Conservation (phyloP, 257 asterid species). For the Jaltomata sinuosa region DNA sequence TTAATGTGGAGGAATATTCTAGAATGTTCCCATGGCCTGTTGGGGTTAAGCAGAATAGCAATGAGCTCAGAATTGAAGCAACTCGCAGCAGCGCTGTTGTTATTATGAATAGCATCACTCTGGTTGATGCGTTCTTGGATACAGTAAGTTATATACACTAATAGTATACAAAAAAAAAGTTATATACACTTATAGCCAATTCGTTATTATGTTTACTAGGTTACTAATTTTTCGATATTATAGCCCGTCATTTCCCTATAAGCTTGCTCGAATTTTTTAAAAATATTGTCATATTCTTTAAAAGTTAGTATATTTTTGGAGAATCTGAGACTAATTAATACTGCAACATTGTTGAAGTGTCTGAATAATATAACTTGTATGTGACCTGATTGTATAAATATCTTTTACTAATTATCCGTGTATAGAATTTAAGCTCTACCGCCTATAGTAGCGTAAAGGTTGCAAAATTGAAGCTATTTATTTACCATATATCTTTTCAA, state of each 20-base stretch:
- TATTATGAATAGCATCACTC: conserved; percentile 84
- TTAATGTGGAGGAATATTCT: conserved; percentile 61
- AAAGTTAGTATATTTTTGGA: not conserved
- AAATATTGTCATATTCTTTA: not conserved
- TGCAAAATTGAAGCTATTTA: not conserved
- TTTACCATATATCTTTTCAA: not conserved
- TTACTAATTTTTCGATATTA: not conserved
- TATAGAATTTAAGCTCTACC: not conserved
- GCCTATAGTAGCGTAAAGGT: not conserved
- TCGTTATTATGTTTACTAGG: not conserved
- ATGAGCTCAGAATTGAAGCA: conserved; percentile 55
- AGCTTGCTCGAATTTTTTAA: too few species aligned
- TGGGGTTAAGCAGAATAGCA: conserved; percentile 22
- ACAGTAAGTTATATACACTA: conserved; percentile 37
- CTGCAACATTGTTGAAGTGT: too few species aligned
- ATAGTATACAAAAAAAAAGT: too few species aligned
- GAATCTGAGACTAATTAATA: not conserved
- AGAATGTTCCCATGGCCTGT: conserved; percentile 60
- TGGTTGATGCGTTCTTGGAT: conserved; percentile 83
- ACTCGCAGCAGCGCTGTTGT: conserved; percentile 65
- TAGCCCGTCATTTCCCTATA: not conserved
- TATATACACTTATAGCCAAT: not conserved
- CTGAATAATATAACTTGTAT: not conserved
- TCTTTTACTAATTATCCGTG: not conserved
- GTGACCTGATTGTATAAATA: not conserved